Evolutionary conservation across 1,284 basidiomycete species (phyloP).

Genomic region (Ganoderma lucidum): DNA sequence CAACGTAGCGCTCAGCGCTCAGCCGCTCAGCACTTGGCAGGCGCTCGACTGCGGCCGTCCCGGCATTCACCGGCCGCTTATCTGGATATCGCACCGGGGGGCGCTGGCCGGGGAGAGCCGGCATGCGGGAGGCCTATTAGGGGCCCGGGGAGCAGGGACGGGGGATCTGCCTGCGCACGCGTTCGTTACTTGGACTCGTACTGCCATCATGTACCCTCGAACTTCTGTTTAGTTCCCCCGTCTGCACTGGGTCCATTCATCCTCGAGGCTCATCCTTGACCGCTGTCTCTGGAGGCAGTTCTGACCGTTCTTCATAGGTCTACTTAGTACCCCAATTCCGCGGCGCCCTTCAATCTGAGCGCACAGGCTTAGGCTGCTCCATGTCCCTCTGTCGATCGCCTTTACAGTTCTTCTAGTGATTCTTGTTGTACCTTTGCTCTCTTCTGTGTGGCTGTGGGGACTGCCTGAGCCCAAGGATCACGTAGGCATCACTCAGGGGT

Average conservation of each 20-base stretch:
- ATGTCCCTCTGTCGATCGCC: slow-evolving; percentile 4
- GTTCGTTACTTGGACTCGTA: slow-evolving; percentile 4
- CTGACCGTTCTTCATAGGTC: slow-evolving; percentile 15
- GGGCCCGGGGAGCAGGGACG: background rate
- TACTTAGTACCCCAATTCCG: slow-evolving; percentile 5
- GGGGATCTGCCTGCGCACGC: background rate
- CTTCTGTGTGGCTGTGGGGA: slow-evolving; percentile 18
- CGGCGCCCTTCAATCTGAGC: slow-evolving; percentile 3
- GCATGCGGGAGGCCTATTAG: background rate
- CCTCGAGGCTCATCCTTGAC: slow-evolving; percentile 8
- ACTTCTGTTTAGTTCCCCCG: background rate
- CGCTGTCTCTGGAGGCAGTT: slow-evolving; percentile 18
- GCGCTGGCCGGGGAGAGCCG: background rate
- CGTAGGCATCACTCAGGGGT: slow-evolving; percentile 6
- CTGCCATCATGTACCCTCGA: slow-evolving; percentile 11
- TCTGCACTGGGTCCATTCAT: slow-evolving; percentile 14
- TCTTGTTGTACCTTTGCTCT: slow-evolving; percentile 12
- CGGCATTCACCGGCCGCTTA: background rate
- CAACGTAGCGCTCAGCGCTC: no score
- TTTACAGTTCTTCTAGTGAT: slow-evolving; percentile 8
- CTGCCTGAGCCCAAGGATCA: slow-evolving; percentile 9
- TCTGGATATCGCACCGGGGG: background rate
- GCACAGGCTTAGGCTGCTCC: slow-evolving; percentile 11
- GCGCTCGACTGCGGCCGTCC: background rate
- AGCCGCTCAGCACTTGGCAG: no score